phyloP scores from a whole-genome alignment of 2,329 filamentous ascomycete species.

The Botrytis aclada region DNA sequence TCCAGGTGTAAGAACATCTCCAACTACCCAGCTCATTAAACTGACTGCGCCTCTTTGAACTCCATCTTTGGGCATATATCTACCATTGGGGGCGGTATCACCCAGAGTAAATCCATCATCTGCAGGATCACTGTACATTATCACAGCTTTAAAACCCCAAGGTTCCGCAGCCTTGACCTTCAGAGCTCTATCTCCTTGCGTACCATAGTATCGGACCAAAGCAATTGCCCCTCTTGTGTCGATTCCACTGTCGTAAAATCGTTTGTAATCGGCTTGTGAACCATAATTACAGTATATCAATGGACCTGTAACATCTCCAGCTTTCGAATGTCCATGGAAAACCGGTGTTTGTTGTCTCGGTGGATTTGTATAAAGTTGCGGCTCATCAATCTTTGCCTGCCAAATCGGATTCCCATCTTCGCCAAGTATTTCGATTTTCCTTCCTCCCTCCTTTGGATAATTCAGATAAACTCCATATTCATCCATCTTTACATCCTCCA shows the following conservation, averaged over 20 bases:
- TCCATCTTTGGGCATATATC: conserved; percentile 75
- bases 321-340: conserved; percentile 87
- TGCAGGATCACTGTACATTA: conserved; percentile 88
- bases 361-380: conserved; percentile 61
- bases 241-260: conserved; percentile 67
- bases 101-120: conserved; percentile 80
- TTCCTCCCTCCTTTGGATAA: conserved; percentile 75
- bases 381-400: conserved; percentile 82
- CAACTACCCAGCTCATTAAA: conserved; percentile 76
- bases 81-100: conserved; percentile 69
- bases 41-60: conserved; percentile 82
- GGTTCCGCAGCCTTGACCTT: conserved; percentile 90
- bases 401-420: conserved; percentile 63
- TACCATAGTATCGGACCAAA: conserved; percentile 76
- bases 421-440: conserved; percentile 77
- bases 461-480: conserved; percentile 89
- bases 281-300: conserved; percentile 93
- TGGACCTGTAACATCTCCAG: conserved; percentile 80
- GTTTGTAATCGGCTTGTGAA: conserved; percentile 76
- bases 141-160: conserved; percentile 79
- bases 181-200: conserved; percentile 67
- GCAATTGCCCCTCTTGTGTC: conserved; percentile 77
- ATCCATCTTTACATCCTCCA: conserved; percentile 75
- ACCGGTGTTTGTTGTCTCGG: conserved; percentile 66
- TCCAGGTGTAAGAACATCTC: conserved; percentile 89